A percentile compares a stretch with the other conserved stretches of the same genome.
Evolutionary conservation across 768 basidiomycete species (phyloP).

Genomic region (Mrakia gelida): DNA sequence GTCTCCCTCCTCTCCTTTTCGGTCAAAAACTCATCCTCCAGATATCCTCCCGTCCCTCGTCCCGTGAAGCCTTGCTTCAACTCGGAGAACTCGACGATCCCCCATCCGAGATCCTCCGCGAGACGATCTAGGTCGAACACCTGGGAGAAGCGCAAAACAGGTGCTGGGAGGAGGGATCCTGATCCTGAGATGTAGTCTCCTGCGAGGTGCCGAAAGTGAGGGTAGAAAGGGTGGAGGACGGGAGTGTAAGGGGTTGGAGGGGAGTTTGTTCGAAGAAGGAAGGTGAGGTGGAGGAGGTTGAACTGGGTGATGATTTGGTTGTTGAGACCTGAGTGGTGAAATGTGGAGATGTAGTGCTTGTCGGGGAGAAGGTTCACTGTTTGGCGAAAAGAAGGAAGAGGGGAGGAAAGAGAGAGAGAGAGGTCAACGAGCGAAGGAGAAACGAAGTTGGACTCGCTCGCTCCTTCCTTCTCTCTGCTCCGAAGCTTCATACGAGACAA

Average conservation of each 20-base stretch:
- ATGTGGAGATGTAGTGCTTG: not conserved
- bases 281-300: not conserved
- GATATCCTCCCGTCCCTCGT: not conserved
- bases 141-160: not conserved
- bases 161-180: not conserved
- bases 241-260: not conserved
- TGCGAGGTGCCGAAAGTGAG: not conserved
- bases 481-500: too few relatives aligned
- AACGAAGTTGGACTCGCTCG: too few relatives aligned
- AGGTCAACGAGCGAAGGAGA: not conserved
- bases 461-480: too few relatives aligned
- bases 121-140: not conserved
- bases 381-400: not conserved
- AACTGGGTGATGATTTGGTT: not conserved
- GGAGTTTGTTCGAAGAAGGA: not conserved
- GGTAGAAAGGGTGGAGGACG: not conserved
- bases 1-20: not conserved
- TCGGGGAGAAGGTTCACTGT: not conserved
- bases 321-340: not conserved
- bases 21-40: not conserved
- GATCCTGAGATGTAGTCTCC: not conserved
- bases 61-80: not conserved
- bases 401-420: not conserved
- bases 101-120: not conserved
- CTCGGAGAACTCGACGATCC: not conserved